Evolutionary conservation across 202 grass and related monocot genomes (phyloP), one percentile per base, ranked within the genome.

Genomic region (Schoenoplectus tabernaemontani): DNA sequence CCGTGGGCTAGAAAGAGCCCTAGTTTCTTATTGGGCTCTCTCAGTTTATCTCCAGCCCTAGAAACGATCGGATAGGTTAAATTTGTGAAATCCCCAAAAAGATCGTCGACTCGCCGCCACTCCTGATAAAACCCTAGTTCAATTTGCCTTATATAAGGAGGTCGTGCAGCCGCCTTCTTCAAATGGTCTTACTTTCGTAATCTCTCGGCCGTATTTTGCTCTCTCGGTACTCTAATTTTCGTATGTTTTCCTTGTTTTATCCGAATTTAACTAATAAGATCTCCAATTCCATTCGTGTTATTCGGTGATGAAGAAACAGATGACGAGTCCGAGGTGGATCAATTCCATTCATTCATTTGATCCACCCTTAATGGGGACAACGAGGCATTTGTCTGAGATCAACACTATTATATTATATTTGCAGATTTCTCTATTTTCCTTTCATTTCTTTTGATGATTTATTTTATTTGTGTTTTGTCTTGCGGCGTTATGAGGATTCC

Each of bases 331-430:
- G 58, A 80, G 42, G 58, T 80, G 78, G 78, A 0, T 63, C 60
- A 80, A 50, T 50, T 80, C 78, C 78, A 80, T 80, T 75, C 70
- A 74, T 78, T 63, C 59, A 43, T 1, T 80, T 80, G 60, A 48
- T 22, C 42, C 59, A 80, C 48, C 42, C 9, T 10, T 28, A 2
- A 48, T 80, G 78, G 22, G 78, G 78, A 80, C 78, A 65, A 36
- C 24, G 78, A 80, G 78, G 78, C 59, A 80, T 80, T 80, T 80
- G 78, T 80, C 78, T 80, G 78, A 80, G 78, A 80, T 53, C 15
- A 48, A 65, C 78, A 80, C 60, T 65, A 11, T 0, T 15, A 80
- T n/a, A 64, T 80, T 44, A 12, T n/a, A 17, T 50, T n/a, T n/a
- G n/a, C 9, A 26, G 32, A 42, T 0, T 4, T 36, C 34, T 32